Percentiles rank a stretch among this genome's conserved stretches.
These are phyloP conservation scores for Albatrellus sp. DNA, from an alignment of 1,284 basidiomycete species.

Conservation along the genomic window DNA sequence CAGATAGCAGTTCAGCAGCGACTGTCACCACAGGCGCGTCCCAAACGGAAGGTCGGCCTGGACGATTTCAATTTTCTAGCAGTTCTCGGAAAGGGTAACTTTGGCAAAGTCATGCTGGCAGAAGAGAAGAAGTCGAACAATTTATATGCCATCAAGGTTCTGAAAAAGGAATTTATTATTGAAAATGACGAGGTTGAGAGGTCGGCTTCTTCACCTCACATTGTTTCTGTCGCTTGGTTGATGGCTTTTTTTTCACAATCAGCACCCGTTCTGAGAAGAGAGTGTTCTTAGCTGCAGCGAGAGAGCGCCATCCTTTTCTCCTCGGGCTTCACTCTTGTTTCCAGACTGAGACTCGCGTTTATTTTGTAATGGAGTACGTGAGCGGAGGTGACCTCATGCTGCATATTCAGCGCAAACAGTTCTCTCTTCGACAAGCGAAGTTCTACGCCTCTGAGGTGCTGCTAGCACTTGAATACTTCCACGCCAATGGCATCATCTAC, in stretches of 20 bases:
- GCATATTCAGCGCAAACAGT: constrained; percentile 74
- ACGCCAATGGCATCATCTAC: constrained; percentile 92
- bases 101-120: constrained; percentile 99
- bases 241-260: constrained; percentile 8
- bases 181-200: constrained; percentile 99
- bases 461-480: constrained; percentile 96
- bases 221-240: constrained; percentile 1
- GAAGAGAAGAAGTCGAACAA: constrained; percentile 90
- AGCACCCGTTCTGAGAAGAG: constrained; percentile 99
- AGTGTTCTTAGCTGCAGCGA: constrained; percentile 91
- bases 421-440: constrained; percentile 79
- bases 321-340: constrained; percentile 97
- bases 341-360: constrained; percentile 96
- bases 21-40: constrained; percentile 16
- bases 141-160: constrained; percentile 97
- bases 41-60: constrained; percentile 81
- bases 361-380: constrained; percentile 77
- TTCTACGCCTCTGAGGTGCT: constrained; percentile 99
- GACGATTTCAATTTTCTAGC: constrained; percentile 99
- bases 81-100: constrained; percentile 98
- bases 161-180: constrained; percentile 99
- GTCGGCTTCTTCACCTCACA: constrained; percentile 28
- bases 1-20: constrained; percentile 17
- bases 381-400: constrained; percentile 74
- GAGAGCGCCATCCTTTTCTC: constrained; percentile 95